Base-by-base conservation (phyloP, 306 rosid genomes). In the Begonia fuchsioides region DNA sequence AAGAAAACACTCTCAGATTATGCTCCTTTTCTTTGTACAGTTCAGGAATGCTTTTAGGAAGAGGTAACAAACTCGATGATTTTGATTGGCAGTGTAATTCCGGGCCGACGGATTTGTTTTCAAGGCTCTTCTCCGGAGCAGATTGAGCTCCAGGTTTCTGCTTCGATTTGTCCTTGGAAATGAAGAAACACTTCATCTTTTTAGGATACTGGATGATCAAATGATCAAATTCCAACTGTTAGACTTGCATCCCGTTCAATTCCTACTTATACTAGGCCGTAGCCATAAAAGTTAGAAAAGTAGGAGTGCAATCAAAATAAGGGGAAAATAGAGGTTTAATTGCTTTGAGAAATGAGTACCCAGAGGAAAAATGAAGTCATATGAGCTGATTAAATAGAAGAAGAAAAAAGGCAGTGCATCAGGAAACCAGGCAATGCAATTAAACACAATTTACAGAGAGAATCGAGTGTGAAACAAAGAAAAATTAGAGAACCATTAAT, bases 21-120 rank as follows among this genome's bases (percentile, higher is more conserved):
- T 85, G 79, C 55, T 85, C 77, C 8, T 69, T 85, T 66, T 90
- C 98, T 69, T 67, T 76, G 80, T 75, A 85, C 74, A 90, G 60
- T 51, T 90, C 95, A 2, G 68, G 56, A 59, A 85, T 56, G 51
- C 76, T 75, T 63, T 68, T 61, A 3, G 85, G 87, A 13, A 81
- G 75, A 43, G 87, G 75, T 15, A 72, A 44, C 5, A 83, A 64
- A 45, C 59, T 58, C 12, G 58, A 17, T 39, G 87, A 70, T 44
- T 62, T 81, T 0, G 53, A 41, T 16, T 49, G 48, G 13, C 93
- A 86, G 32, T 61, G 65, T 41, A 39, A 2, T 10, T 26, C 71
- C 2, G 44, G 54, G 10, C 55, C 47, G 9, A 64, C 64, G 41
- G 72, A 62, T 57, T 69, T 67, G 32, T 15, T 67, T 10, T 46